These are phyloP conservation scores for Oxalis stricta DNA, from an alignment of 441 rosid genomes.

Conservation along the genomic window DNA sequence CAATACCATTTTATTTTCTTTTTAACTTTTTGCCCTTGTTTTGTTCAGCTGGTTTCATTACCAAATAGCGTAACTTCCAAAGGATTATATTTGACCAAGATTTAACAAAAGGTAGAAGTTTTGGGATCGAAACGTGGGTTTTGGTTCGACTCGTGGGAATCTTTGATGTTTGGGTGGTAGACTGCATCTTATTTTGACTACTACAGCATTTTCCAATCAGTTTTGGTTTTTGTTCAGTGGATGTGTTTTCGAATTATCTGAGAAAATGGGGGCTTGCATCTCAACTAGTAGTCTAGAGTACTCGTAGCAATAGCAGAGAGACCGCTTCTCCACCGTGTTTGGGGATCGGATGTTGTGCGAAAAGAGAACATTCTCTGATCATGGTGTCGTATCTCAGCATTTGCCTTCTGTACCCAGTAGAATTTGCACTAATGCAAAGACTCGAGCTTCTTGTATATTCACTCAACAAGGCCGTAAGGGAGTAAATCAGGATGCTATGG, in stretches of 20 bases:
- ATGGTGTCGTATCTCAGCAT: conserved; percentile 36
- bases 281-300: conserved; percentile 77
- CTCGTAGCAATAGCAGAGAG: conserved; percentile 67
- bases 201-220: conserved; percentile 14
- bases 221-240: conserved; percentile 27
- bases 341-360: conserved; percentile 46
- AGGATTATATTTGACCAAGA: conserved; percentile 37
- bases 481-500: conserved; percentile 93
- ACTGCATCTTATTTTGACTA: conserved; percentile 26
- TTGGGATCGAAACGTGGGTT: conserved; percentile 12
- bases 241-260: conserved; percentile 23
- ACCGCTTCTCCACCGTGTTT: conserved; percentile 28
- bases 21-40: conserved; percentile 20
- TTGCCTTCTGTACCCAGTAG: conserved; percentile 57
- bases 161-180: conserved; percentile 23
- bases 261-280: conserved; percentile 83
- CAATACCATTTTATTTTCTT: too few relatives aligned
- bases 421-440: conserved; percentile 66
- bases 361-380: conserved; percentile 72
- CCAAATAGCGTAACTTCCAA: conserved; percentile 15
- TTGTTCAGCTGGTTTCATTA: conserved; percentile 38
- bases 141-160: conserved; percentile 23
- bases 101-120: conserved; percentile 19
- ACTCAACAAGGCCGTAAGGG: conserved; percentile 99
- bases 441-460: conserved; percentile 73